These are phyloP conservation scores for Solanum lycopersicoides DNA, from an alignment of 257 asterid species.

Conservation along the genomic window DNA sequence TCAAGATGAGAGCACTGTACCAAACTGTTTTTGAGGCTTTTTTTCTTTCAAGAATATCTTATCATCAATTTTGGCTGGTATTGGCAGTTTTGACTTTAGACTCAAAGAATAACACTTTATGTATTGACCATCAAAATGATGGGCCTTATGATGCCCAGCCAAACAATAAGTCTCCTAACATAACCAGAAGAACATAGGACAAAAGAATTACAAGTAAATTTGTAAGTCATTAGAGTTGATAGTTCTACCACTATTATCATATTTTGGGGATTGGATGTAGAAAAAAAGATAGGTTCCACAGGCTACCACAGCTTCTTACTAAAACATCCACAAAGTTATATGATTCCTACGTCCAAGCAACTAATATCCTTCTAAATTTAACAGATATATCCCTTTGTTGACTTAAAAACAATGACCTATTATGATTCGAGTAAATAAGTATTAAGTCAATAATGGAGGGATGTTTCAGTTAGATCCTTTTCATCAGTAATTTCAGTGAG, in stretches of 20 bases:
- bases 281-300: neutral
- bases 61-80: neutral
- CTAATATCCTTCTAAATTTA: neutral
- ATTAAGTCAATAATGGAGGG: neutral
- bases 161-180: neutral
- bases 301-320: neutral
- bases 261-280: neutral
- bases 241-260: neutral
- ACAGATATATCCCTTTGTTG: neutral
- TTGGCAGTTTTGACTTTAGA: neutral
- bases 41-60: neutral
- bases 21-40: neutral
- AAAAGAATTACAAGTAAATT: neutral
- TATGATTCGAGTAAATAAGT: neutral
- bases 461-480: neutral
- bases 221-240: neutral
- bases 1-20: neutral
- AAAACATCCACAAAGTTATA: neutral
- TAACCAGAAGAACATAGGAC: neutral
- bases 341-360: neutral
- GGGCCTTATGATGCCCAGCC: neutral
- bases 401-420: neutral
- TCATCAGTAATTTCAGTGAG: neutral
- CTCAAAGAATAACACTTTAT: neutral
- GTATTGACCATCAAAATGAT: neutral